Evolutionary conservation across 1,284 basidiomycete species (phyloP), one percentile per base, ranked within the genome.

Genomic region (Psilocybe mexicana): DNA sequence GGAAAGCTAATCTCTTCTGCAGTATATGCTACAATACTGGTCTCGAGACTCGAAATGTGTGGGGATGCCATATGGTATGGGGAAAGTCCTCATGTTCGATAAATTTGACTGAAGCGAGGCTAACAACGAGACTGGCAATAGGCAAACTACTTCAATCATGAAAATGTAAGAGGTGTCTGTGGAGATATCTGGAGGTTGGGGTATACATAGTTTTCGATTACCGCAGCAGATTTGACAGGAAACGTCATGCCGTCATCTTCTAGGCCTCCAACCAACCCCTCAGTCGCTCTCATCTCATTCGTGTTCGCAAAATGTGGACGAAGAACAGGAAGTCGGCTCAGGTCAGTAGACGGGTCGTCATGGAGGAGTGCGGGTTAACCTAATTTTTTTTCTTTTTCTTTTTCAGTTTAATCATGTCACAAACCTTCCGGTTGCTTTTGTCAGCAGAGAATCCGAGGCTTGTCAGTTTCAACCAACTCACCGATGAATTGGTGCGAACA

Each of bases 231-330:
- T 45, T 59, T 64, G 62, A 64, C 62, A 64, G 62, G 52, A 64
- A 64, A 64, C 51, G 62, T 60, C 62, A 60, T 61, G 55, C 54
- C 55, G 55, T 61, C 53, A 61, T 45, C 36, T 45, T 36, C 36
- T 35, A 28, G n/a, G 38, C 45, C 45, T 25, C 45, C 25, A 55
- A 49, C 33, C 36, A 44, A 38, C 38, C 35, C 36, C 45, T 42
- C 18, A 42, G 46, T 18, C 8, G 30, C 30, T 33, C 30, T 33
- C 8, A 33, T 33, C 30, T 8, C 30, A 8, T 33, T 8, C 30
- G 18, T 18, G 18, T 18, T 33, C 8, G 30, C 30, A 33, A 33
- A 8, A 4, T 33, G 30, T 33, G 8, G 30, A 33, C 4, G 30
- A 4, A 33, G 30, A 33, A 8, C 4, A 4, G 30, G 30, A 33